Conservation (phyloP, 2,329 filamentous ascomycete genomes). For the Xylaria polymorpha region DNA sequence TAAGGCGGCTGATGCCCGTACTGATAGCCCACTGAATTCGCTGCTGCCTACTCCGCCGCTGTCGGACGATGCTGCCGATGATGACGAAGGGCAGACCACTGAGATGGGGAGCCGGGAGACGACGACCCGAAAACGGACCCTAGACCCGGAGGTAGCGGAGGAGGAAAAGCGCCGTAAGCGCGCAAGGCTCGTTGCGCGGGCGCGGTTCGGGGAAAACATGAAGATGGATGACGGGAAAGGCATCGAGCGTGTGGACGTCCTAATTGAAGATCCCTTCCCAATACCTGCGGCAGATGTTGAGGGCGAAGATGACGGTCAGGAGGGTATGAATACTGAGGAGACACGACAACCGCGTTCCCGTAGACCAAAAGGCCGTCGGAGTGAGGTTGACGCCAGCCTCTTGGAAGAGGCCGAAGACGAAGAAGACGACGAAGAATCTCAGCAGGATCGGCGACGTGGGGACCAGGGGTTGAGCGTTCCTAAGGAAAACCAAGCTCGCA, state of each 20-base stretch:
- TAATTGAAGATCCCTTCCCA: conserved; percentile 69
- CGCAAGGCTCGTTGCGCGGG: conserved; percentile 69
- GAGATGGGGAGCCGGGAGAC: conserved; percentile 41
- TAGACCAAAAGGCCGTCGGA: conserved; percentile 44
- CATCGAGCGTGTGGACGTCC: conserved; percentile 70
- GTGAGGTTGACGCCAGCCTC: conserved; percentile 42
- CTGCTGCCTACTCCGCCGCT: conserved; percentile 61
- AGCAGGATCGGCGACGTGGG: not conserved
- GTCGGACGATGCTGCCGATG: conserved; percentile 52
- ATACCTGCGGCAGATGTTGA: conserved; percentile 31
- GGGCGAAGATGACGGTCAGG: conserved; percentile 26
- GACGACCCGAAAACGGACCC: conserved; percentile 27
- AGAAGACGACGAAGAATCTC: conserved; percentile 35
- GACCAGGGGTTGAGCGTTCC: conserved; percentile 33
- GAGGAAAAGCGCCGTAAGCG: conserved; percentile 63
- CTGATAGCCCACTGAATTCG: conserved; percentile 66
- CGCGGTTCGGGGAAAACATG: conserved; percentile 75
- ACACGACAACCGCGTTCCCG: conserved; percentile 19
- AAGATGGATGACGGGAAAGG: conserved; percentile 67
- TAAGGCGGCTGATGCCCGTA: conserved; percentile 52
- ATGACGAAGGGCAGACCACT: conserved; percentile 36
- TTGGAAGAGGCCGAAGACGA: conserved; percentile 46
- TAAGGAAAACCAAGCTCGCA: conserved; percentile 43
- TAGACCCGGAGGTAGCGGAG: conserved; percentile 45
- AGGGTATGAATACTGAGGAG: conserved; percentile 29